Conservation (phyloP, 2,329 filamentous ascomycete species). For the Fusarium heterosporum region DNA sequence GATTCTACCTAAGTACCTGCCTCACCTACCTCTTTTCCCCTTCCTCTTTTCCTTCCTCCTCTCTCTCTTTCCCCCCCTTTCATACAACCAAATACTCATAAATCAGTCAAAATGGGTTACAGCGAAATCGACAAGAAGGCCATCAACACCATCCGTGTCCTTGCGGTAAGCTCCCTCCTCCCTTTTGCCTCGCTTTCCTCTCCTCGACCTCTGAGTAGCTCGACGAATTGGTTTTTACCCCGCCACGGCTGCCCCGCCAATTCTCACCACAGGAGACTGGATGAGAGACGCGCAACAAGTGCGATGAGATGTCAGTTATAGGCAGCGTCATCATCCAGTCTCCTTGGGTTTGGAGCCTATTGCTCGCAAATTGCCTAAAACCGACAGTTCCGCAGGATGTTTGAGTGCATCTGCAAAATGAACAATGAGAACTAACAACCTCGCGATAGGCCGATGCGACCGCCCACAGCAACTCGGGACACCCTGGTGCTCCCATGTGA, state of each 20-base stretch:
- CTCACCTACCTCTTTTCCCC: slow-evolving; percentile 25
- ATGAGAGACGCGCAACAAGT: slow-evolving; percentile 22
- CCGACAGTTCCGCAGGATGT: slow-evolving; percentile 1
- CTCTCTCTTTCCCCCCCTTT: slow-evolving; percentile 41
- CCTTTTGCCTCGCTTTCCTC: slow-evolving; percentile 44
- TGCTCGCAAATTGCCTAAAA: not conserved
- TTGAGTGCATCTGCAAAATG: not conserved
- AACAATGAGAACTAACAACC: slow-evolving; percentile 44
- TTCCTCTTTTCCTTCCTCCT: slow-evolving; percentile 41
- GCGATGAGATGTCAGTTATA: slow-evolving; percentile 23
- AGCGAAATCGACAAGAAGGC: slow-evolving; percentile 87
- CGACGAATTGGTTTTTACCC: slow-evolving; percentile 52
- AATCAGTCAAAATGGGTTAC: slow-evolving; percentile 81
- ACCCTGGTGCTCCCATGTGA: slow-evolving; percentile 97
- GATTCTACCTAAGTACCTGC: slow-evolving; percentile 23
- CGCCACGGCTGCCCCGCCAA: slow-evolving; percentile 51
- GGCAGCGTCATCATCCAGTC: not conserved
- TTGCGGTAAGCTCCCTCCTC: slow-evolving; percentile 77
- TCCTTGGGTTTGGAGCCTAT: not conserved
- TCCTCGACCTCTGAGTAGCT: slow-evolving; percentile 49
- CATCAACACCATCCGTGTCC: slow-evolving; percentile 97
- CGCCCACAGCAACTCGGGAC: slow-evolving; percentile 93
- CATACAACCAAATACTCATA: slow-evolving; percentile 43
- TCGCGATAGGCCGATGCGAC: slow-evolving; percentile 90
- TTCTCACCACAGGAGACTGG: slow-evolving; percentile 24